These are phyloP conservation scores for Hymenoscyphus albidus DNA, from an alignment of 2,329 filamentous ascomycete genomes.

Conservation along the genomic window DNA sequence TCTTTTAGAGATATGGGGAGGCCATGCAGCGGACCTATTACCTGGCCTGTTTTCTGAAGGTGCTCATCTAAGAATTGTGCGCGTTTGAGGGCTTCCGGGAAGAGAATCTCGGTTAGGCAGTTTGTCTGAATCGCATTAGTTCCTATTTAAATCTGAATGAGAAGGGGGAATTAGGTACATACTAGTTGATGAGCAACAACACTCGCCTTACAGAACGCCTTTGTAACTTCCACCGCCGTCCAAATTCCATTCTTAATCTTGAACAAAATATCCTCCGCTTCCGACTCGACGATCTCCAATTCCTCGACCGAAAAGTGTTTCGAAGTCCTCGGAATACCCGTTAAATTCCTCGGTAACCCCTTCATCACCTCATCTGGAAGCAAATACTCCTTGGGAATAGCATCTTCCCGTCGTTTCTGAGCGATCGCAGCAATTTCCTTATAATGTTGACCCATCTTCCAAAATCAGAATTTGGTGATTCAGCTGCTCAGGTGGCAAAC, in stretches of 20 bases:
- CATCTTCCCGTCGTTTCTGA: slow-evolving; percentile 34
- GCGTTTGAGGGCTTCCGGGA: slow-evolving; percentile 47
- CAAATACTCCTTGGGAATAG: slow-evolving; percentile 32
- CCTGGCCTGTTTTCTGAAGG: slow-evolving; percentile 38
- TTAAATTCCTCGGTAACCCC: slow-evolving; percentile 29
- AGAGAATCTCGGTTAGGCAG: slow-evolving; percentile 56
- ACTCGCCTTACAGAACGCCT: slow-evolving; percentile 52
- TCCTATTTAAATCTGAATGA: neutral
- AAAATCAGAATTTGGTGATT: neutral
- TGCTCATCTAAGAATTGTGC: slow-evolving; percentile 52
- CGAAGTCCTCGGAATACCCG: slow-evolving; percentile 26
- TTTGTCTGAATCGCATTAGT: slow-evolving; percentile 44
- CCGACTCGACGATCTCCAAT: slow-evolving; percentile 45
- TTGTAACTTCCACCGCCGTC: slow-evolving; percentile 49
- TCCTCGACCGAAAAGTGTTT: slow-evolving; percentile 39
- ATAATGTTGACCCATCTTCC: slow-evolving; percentile 35
- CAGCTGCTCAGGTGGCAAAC: neutral
- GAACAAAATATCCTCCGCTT: slow-evolving; percentile 35
- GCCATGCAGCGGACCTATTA: slow-evolving; percentile 40
- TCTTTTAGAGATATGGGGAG: slow-evolving; percentile 42
- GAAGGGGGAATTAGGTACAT: slow-evolving; percentile 15
- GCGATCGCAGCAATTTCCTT: slow-evolving; percentile 38
- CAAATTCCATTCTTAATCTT: slow-evolving; percentile 39
- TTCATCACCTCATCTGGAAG: slow-evolving; percentile 24
- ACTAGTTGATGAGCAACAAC: slow-evolving; percentile 53